Percentiles rank a stretch among this genome's conserved stretches.
phyloP scores from a whole-genome alignment of 1,139 yeast species.

The Pichia sp. region DNA sequence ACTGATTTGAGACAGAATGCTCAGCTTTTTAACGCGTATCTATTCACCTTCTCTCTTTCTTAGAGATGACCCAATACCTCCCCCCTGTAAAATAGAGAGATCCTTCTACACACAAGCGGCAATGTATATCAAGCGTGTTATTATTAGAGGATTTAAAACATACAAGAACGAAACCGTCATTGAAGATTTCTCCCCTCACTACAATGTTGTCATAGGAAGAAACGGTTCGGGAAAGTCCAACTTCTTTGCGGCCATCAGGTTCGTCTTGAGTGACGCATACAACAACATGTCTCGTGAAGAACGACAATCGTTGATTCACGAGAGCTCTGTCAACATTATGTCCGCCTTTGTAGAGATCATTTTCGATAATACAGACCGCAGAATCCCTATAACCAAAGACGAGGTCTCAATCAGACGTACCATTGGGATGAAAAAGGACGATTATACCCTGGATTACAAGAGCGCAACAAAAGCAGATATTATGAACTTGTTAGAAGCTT shows the following conservation, averaged over 20 bases:
- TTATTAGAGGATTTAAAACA: conserved; percentile 92
- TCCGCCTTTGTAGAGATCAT: conserved; percentile 89
- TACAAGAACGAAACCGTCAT: conserved; percentile 80
- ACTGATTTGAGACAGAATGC: not conserved
- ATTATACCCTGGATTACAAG: conserved; percentile 74
- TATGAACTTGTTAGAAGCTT: conserved; percentile 79
- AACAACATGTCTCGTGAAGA: conserved; percentile 86
- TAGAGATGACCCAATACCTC: not conserved
- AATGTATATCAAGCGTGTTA: conserved; percentile 35
- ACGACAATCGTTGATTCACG: conserved; percentile 82
- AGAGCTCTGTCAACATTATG: conserved; percentile 88
- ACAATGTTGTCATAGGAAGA: conserved; percentile 89
- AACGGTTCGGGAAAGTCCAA: conserved; percentile 97
- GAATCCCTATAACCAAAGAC: conserved; percentile 66
- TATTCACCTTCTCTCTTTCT: not conserved
- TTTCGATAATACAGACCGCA: conserved; percentile 74
- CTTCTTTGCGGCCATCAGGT: conserved; percentile 91
- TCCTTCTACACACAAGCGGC: not conserved
- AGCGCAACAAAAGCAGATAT: conserved; percentile 79
- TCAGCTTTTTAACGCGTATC: not conserved
- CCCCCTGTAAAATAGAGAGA: too few species aligned
- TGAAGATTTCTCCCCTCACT: conserved; percentile 72
- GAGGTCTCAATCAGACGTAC: conserved; percentile 81
- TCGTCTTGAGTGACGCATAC: conserved; percentile 87
- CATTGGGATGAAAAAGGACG: conserved; percentile 89